Base-by-base conservation (phyloP, 73 alveolate genomes). In the Paraurostyla sp. region DNA sequence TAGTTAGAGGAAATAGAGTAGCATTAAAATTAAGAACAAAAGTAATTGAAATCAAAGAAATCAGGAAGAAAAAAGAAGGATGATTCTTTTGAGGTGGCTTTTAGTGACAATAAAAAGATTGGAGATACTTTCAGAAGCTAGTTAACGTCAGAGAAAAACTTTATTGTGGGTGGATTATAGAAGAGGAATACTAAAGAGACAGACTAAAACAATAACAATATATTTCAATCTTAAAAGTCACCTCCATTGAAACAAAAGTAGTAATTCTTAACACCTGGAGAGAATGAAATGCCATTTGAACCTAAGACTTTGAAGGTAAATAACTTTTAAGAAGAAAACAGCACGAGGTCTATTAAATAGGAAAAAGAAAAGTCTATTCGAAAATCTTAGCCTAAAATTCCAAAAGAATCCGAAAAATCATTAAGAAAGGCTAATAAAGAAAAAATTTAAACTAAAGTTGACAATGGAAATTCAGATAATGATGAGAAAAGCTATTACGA, bases 111-210 rank as follows among this genome's bases (percentile, higher is more conserved):
- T 38, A 65, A 40, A 40, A 65, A 65, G 25, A 65, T 65, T 38
- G 82, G 82, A 22, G 82, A 65, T 65, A 65, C 82, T 36, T 65
- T 65, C 41, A 65, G 82, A 65, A 65, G 82, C 41, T 22, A 65
- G 23, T 3, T 65, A 40, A 18, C 41, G 3, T 65, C 82, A 6
- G 56, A 65, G 58, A 65, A 65, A 35, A 65, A 38, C 41, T 65
- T 65, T 38, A 32, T 65, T 32, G n/a, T n/a, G n/a, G 82, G 82
- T 13, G 82, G 82, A 11, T 40, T 65, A 22, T 65, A 65, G 25
- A 65, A 65, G 41, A 30, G 35, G 15, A 65, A 65, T 15, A 11
- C 59, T 2, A 65, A 58, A 65, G 82, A 65, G 11, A 38, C 25
- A 35, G 82, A n/a, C 4, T 52, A 32, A n/a, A 11, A 13, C 32